Conservation (phyloP, 2,329 filamentous ascomycete species). For the Botrytis deweyae region DNA sequence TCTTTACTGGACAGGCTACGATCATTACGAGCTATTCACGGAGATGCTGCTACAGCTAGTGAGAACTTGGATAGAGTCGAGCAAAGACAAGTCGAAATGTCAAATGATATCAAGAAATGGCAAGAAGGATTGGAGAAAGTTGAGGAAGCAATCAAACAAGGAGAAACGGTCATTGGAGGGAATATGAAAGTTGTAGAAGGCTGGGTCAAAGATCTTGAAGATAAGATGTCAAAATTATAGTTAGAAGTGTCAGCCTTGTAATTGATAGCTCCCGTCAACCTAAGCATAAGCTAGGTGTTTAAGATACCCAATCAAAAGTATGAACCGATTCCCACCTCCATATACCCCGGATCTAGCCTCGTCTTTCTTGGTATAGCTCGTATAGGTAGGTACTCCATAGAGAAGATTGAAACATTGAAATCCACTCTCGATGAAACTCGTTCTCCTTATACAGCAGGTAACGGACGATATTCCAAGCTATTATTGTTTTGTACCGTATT, state of each 20-base stretch:
- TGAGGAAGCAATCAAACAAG: slow-evolving; percentile 70
- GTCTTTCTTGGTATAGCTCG: not conserved
- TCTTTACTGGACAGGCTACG: slow-evolving; percentile 81
- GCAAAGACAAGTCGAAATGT: slow-evolving; percentile 76
- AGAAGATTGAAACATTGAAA: slow-evolving; percentile 1
- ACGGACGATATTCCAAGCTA: not conserved
- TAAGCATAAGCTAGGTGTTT: not conserved
- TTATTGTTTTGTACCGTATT: slow-evolving; percentile 2
- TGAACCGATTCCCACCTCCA: not conserved
- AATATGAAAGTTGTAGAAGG: slow-evolving; percentile 85
- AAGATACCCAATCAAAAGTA: slow-evolving; percentile 23
- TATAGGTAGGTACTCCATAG: not conserved
- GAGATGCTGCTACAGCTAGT: slow-evolving; percentile 78
- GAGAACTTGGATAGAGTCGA: slow-evolving; percentile 77
- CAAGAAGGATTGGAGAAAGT: slow-evolving; percentile 75
- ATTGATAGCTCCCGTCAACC: not conserved
- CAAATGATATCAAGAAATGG: slow-evolving; percentile 82
- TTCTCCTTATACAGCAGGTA: not conserved
- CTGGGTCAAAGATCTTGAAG: slow-evolving; percentile 87
- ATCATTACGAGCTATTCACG: slow-evolving; percentile 80
- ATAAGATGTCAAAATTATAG: slow-evolving; percentile 59
- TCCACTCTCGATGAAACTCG: not conserved
- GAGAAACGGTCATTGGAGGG: slow-evolving; percentile 66
- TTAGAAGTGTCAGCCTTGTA: slow-evolving; percentile 19
- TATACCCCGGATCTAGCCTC: slow-evolving; percentile 16